Base-by-base conservation (phyloP, 768 basidiomycete species). In the Gloeopeniophorella convolvens region DNA sequence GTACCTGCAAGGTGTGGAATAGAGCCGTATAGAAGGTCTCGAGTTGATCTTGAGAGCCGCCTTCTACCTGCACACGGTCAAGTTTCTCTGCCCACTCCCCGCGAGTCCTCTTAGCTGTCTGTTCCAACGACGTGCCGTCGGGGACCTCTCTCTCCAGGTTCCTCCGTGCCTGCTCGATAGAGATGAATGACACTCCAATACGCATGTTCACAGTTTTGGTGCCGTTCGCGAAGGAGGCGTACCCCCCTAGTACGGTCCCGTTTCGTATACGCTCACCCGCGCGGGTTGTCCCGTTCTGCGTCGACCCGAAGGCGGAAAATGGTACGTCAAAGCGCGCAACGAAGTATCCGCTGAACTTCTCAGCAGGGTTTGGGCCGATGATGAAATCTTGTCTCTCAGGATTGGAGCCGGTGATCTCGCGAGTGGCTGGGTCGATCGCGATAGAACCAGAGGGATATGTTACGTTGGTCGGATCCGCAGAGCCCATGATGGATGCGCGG, bases 111-210 rank as follows among this genome's bases (percentile, higher is more conserved):
- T 55, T 34, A n/a, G 68, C 70, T 0, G 72, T 74, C 49, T 66
- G 36, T 55, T 71, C 71, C 9, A 75, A 57, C 5, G 60, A 43
- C 26, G 63, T 64, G 3, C 68, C 71, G 48, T 72, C 67, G 9
- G 71, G 69, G 4, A 70, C 65, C 58, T 72, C 72, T 2, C 51
- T 60, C 7, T 72, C 70, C 47, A 74, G 44, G 47, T 71, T 72
- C 51, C 54, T 50, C 51, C 69, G 51, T 20, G 72, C 72, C 56
- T 86, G 85, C 3, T 82, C 79, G 6, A 80, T 67, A 1, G 82
- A 85, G 50, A 89, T 83, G 62, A 87, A 86, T 4, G 85, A 87
- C 3, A 84, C 82, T 3, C 83, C 84, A 2, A 89, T 69, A 10
- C 80, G 70, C 7, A 83, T 75, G 5, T 77, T 72, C 34, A 85